Conservation (phyloP, 805 yeast genomes). For the Danielozyma ontarioensis region DNA sequence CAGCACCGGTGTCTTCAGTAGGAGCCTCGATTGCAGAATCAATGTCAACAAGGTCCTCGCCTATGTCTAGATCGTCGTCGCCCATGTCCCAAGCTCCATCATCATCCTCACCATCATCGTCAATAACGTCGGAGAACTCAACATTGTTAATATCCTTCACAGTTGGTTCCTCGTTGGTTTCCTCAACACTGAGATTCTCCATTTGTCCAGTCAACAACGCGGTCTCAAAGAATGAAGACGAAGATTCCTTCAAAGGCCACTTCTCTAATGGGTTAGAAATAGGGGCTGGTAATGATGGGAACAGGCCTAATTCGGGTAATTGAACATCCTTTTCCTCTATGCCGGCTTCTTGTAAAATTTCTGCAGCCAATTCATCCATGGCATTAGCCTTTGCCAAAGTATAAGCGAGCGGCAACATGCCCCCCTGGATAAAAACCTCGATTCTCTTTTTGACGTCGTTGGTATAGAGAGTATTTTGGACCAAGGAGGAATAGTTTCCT, state of each 20-base stretch:
- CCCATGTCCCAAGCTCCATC: conserved; percentile 79
- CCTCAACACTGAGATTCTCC: conserved; percentile 57
- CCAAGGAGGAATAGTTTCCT: conserved; percentile 70
- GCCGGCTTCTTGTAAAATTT: conserved; percentile 67
- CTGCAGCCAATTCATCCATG: conserved; percentile 65
- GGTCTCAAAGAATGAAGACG: conserved; percentile 76
- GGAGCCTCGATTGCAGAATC: conserved; percentile 9
- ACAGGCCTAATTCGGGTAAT: conserved; percentile 49
- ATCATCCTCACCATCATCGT: conserved; percentile 44
- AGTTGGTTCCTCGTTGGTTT: conserved; percentile 10
- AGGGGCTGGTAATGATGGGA: conserved; percentile 44
- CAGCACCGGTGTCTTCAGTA: conserved; percentile 22
- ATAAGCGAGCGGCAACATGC: conserved; percentile 85
- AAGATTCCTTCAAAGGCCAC: conserved; percentile 81
- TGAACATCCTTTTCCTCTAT: conserved; percentile 56
- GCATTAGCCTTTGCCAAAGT: conserved; percentile 88
- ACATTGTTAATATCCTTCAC: background rate
- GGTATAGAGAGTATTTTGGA: conserved; percentile 77
- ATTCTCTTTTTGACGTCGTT: conserved; percentile 74
- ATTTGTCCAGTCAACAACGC: conserved; percentile 71
- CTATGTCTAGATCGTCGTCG: conserved; percentile 72
- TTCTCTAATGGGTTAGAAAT: conserved; percentile 42
- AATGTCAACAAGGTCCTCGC: conserved; percentile 37
- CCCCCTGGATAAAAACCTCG: conserved; percentile 66
- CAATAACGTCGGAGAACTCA: conserved; percentile 5